phyloP scores from a whole-genome alignment of 805 yeast genomes.

The Torulaspora quercuum region DNA sequence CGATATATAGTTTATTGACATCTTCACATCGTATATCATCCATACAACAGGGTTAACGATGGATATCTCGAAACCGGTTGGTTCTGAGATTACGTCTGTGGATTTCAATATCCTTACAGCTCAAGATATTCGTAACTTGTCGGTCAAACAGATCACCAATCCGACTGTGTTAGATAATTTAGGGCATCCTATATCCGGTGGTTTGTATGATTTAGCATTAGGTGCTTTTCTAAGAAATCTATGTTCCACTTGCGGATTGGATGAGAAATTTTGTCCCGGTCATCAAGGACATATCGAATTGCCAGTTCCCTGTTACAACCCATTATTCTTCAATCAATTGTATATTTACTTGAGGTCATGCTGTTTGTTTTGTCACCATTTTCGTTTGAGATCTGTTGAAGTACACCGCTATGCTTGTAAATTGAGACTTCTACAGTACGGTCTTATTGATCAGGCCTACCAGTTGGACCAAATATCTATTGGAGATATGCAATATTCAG shows the following conservation, averaged over 20 bases:
- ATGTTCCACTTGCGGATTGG: constrained; percentile 94
- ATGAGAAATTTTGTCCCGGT: constrained; percentile 93
- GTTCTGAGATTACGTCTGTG: constrained; percentile 87
- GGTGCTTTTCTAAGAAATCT: constrained; percentile 89
- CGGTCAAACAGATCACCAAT: constrained; percentile 93
- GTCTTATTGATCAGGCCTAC: constrained; percentile 73
- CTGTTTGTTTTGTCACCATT: constrained; percentile 87
- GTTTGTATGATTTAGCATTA: constrained; percentile 88
- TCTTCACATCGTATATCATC: neutral
- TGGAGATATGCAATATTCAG: constrained; percentile 34
- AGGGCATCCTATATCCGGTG: constrained; percentile 94
- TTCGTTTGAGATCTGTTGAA: constrained; percentile 66
- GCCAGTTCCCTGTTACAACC: constrained; percentile 94
- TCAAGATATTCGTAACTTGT: constrained; percentile 76
- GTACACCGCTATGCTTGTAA: constrained; percentile 75
- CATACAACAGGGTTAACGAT: constrained; percentile 38
- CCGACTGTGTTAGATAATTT: constrained; percentile 94
- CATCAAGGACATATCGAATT: constrained; percentile 97
- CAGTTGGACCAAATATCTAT: constrained; percentile 62
- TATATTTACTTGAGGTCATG: constrained; percentile 77
- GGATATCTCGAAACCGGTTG: constrained; percentile 97
- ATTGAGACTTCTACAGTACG: constrained; percentile 79
- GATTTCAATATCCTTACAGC: constrained; percentile 85
- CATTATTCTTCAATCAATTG: constrained; percentile 88
- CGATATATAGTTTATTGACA: neutral